Percentiles rank a stretch among this genome's conserved stretches.
Evolutionary conservation across 176 grass and related monocot species (phyloP).

Genomic region (Oryza australiensis): DNA sequence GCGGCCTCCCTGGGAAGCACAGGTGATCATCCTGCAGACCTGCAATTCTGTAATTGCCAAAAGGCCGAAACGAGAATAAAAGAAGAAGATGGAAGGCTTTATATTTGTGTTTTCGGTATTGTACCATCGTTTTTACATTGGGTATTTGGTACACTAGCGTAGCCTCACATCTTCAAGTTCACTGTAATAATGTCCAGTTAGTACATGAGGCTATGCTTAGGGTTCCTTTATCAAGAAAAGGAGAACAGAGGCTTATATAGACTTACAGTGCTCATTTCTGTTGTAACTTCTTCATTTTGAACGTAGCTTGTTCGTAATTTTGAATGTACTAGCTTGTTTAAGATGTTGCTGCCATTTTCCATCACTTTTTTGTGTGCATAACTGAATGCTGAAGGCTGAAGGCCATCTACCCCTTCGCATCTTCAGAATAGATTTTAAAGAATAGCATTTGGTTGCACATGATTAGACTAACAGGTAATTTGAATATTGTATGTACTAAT

Average conservation of each 20-base stretch:
- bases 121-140: background rate
- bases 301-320: background rate
- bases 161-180: background rate
- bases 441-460: background rate
- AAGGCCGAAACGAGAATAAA: background rate
- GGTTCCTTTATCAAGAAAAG: background rate
- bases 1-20: constrained; percentile 47
- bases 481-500: background rate
- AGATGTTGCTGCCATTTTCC: background rate
- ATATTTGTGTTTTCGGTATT: background rate
- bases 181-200: background rate
- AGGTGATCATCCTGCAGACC: constrained; percentile 10
- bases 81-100: background rate
- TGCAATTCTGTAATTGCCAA: background rate
- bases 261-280: background rate
- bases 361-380: background rate
- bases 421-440: background rate
- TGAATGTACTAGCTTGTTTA: background rate
- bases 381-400: constrained; percentile 13
- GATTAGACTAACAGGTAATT: background rate
- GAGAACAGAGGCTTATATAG: background rate
- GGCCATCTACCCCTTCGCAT: background rate
- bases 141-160: no score
- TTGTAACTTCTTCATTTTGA: background rate
- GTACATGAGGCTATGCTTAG: background rate